These are phyloP conservation scores for Citeromyces hawaiiensis DNA, from an alignment of 1,139 yeast genomes.

Conservation along the genomic window DNA sequence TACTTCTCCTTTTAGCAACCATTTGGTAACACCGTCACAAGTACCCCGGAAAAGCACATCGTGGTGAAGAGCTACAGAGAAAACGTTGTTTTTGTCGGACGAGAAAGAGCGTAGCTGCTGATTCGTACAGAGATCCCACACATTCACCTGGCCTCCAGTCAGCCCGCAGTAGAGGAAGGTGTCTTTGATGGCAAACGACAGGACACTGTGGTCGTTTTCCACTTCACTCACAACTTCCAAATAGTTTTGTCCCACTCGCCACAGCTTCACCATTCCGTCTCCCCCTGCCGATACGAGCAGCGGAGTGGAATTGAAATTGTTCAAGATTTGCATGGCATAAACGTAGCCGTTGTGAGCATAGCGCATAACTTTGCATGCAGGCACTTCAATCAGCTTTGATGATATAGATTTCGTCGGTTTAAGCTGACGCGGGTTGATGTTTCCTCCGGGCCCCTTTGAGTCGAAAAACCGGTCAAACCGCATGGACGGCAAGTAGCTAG, in stretches of 20 bases:
- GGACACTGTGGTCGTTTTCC: constrained; percentile 56
- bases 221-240: constrained; percentile 23
- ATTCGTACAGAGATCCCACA: constrained; percentile 74
- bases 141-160: constrained; percentile 55
- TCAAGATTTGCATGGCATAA: constrained; percentile 45
- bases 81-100: constrained; percentile 32
- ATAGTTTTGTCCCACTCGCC: constrained; percentile 30
- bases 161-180: constrained; percentile 72
- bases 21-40: constrained; percentile 39
- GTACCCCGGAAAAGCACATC: constrained; percentile 46
- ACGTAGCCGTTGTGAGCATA: constrained; percentile 92
- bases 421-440: constrained; percentile 8
- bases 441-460: constrained; percentile 77
- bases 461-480: constrained; percentile 85
- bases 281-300: constrained; percentile 68
- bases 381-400: constrained; percentile 45
- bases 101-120: constrained; percentile 54
- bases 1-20: constrained; percentile 27
- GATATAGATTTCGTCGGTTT: constrained; percentile 3
- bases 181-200: constrained; percentile 50
- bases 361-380: constrained; percentile 46
- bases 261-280: constrained; percentile 71
- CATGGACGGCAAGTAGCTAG: constrained; percentile 54
- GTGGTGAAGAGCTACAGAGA: constrained; percentile 35
- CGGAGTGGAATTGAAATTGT: constrained; percentile 1